phyloP scores from a whole-genome alignment of 2,329 filamentous ascomycete genomes.

The Fusarium poae region DNA sequence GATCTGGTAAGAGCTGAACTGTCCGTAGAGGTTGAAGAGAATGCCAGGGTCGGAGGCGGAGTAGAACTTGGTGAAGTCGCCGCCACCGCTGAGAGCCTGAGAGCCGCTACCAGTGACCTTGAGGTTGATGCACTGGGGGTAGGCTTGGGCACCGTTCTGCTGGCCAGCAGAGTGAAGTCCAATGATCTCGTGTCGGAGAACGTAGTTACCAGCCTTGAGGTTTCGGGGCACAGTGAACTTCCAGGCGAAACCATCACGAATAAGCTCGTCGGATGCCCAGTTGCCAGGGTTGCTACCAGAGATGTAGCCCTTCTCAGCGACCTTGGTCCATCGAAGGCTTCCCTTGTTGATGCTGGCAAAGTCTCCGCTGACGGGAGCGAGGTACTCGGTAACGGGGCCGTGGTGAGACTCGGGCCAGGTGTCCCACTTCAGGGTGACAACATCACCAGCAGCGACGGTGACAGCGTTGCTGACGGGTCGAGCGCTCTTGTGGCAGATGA shows the following conservation, averaged over 20 bases:
- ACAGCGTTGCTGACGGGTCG: conserved; percentile 57
- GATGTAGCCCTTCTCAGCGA: conserved; percentile 66
- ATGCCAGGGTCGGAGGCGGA: conserved; percentile 53
- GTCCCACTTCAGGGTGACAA: conserved; percentile 72
- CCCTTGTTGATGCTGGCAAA: conserved; percentile 66
- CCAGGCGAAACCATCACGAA: conserved; percentile 61
- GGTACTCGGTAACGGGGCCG: conserved; percentile 71
- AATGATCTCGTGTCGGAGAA: conserved; percentile 69
- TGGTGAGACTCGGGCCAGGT: conserved; percentile 75
- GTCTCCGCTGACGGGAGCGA: conserved; percentile 66
- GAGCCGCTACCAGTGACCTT: conserved; percentile 59
- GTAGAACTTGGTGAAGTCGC: conserved; percentile 55
- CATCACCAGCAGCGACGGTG: conserved; percentile 69
- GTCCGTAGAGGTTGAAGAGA: conserved; percentile 53
- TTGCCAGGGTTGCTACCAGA: conserved; percentile 58
- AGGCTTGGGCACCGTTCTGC: conserved; percentile 60
- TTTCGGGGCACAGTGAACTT: conserved; percentile 61
- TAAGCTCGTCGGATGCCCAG: conserved; percentile 69
- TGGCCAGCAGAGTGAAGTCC: conserved; percentile 63
- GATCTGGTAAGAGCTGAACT: conserved; percentile 50
- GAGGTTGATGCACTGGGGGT: conserved; percentile 67
- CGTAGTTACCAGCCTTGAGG: conserved; percentile 65
- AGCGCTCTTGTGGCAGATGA: conserved; percentile 62
- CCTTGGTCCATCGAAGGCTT: conserved; percentile 70
- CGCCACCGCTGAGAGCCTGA: conserved; percentile 47